phyloP scores from a whole-genome alignment of 345 rosid species.

The Trapa incisa region DNA sequence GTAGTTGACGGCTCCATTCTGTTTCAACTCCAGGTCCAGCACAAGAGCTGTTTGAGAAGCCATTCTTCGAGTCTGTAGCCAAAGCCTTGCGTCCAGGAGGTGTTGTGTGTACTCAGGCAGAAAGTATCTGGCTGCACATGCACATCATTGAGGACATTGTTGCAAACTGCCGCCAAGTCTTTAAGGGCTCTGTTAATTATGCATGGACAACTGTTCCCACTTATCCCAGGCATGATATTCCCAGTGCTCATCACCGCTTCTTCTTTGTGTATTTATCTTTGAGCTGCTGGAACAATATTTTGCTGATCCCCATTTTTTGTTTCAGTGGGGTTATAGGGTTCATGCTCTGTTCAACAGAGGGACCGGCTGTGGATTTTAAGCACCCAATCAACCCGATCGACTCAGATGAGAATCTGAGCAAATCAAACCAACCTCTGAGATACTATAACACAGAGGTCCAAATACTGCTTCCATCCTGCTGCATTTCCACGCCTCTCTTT shows the following conservation, averaged over 20 bases:
- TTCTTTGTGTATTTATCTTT: neutral
- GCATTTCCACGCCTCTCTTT: neutral
- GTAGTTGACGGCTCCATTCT: neutral
- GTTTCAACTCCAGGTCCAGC: constrained; percentile 57
- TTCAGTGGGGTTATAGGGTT: constrained; percentile 90
- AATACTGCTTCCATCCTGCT: neutral
- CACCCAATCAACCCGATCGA: constrained; percentile 67
- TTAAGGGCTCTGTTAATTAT: constrained; percentile 88
- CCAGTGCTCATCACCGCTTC: neutral
- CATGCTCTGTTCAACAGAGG: constrained; percentile 94
- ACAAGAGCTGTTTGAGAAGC: constrained; percentile 92
- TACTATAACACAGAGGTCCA: constrained; percentile 76
- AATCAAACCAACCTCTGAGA: constrained; percentile 44
- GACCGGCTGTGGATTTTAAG: constrained; percentile 81
- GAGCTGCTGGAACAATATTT: constrained; percentile 4
- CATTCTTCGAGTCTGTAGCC: constrained; percentile 68
- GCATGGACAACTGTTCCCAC: constrained; percentile 99
- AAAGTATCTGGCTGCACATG: constrained; percentile 99
- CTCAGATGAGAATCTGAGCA: constrained; percentile 19
- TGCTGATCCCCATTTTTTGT: constrained; percentile 3
- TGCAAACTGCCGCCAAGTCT: constrained; percentile 68
- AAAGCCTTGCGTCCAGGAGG: constrained; percentile 98
- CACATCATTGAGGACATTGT: constrained; percentile 88
- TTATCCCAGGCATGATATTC: constrained; percentile 57
- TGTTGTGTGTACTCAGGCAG: constrained; percentile 89